phyloP scores from a whole-genome alignment of 2,329 filamentous ascomycete genomes.

The Pyricularia pennisetigena region DNA sequence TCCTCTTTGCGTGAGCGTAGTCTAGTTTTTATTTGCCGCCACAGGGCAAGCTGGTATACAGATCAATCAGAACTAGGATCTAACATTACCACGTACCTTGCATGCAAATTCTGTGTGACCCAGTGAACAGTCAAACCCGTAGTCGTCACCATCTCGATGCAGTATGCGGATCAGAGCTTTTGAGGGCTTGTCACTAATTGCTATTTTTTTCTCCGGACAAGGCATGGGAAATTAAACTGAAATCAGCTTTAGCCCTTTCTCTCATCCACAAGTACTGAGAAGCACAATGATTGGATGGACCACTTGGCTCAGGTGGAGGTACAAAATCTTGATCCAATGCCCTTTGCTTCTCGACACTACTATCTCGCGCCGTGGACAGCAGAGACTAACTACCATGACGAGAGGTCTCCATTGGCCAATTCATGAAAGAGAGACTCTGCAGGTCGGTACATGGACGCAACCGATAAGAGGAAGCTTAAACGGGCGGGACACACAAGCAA shows the following conservation, averaged over 20 bases:
- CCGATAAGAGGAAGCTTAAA: background rate
- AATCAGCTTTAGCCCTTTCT: background rate
- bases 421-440: background rate
- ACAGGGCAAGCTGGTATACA: background rate
- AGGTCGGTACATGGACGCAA: background rate
- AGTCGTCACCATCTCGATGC: background rate
- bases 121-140: background rate
- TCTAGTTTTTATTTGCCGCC: background rate
- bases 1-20: constrained; percentile 28
- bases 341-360: background rate
- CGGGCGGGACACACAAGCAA: background rate
- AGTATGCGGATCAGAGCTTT: background rate
- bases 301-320: background rate
- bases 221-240: background rate
- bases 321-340: background rate
- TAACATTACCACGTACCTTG: background rate
- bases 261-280: background rate
- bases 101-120: background rate
- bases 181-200: background rate
- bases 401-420: background rate
- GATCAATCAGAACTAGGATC: background rate
- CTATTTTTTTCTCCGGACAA: background rate
- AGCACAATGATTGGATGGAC: background rate
- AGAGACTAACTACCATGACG: no score
- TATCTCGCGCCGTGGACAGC: no score